Base-by-base conservation (phyloP, 2,329 filamentous ascomycete species). In the Alternaria arbusti region DNA sequence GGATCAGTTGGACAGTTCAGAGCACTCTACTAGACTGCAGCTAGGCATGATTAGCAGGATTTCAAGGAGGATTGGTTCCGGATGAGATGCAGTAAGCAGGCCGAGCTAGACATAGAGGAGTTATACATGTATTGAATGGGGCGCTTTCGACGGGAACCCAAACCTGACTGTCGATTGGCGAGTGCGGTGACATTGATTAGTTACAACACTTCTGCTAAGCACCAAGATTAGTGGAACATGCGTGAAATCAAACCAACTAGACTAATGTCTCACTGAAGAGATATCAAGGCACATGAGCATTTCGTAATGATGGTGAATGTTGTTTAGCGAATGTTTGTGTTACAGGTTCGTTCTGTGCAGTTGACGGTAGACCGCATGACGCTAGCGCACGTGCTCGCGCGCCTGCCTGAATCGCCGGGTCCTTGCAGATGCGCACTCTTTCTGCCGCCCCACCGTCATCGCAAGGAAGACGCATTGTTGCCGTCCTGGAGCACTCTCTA, bases 371-470 rank as follows among this genome's bases (percentile, higher is more conserved):
- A 51, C 28, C 28, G 28, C 49, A 62, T 50, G 55, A 60, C 57
- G 56, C 45, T 55, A 44, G 28, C 46, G 46, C 61, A 63, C 61
- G 61, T 63, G 61, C 56, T 63, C 57, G 50, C 61, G 61, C 61
- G 61, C 45, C 56, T 63, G 60, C 36, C 20, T 36, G 17, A 52
- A 47, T 43, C 54, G 54, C 56, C 50, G n/a, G 36, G 59, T 5
- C 61, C 32, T 59, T 44, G 44, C 30, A 59, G 49, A 40, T 40
- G 49, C 49, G 49, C 30, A 50, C 36, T 59, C 60, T 45, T 50
- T 55, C 56, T 55, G 50, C n/a, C 49, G 51, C 61, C 61, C 61
- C 61, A 50, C 61, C 57, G 47, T 47, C 54, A 46, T 32, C 36
- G 15, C 50, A 26, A n/a, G 36, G 26, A 10, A 17, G 32, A 55